A percentile compares a stretch with the other conserved stretches of the same genome.
Conservation (phyloP, 2,329 filamentous ascomycete species). For the Apiospora malaysiana region DNA sequence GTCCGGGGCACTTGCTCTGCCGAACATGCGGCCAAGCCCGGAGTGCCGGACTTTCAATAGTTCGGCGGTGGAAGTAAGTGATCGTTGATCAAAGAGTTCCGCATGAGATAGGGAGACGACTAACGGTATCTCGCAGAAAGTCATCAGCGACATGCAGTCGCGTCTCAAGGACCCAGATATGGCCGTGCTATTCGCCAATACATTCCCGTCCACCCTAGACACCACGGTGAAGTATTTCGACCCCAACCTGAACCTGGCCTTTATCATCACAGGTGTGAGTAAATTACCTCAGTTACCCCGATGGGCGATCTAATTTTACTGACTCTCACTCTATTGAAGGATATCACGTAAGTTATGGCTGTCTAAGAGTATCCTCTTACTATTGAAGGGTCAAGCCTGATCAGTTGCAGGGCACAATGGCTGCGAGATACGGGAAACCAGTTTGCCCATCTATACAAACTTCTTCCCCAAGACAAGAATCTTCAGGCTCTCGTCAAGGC, state of each 20-base stretch:
- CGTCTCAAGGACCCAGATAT: conserved; percentile 21
- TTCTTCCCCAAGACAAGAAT: conserved; percentile 7
- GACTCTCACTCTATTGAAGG: not conserved
- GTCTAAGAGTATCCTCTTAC: not conserved
- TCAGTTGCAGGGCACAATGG: conserved; percentile 9
- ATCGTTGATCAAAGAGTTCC: too few species aligned
- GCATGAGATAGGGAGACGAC: too few species aligned
- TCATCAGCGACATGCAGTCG: conserved; percentile 19
- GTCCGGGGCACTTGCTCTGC: conserved; percentile 2
- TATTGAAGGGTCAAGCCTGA: not conserved
- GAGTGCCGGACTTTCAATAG: conserved; percentile 22
- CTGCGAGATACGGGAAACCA: conserved; percentile 22
- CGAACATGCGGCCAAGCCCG: conserved; percentile 19
- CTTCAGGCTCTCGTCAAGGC: conserved; percentile 20
- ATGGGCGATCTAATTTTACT: not conserved
- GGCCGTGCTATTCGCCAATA: conserved; percentile 18
- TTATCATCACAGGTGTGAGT: conserved; percentile 20
- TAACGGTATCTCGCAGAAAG: not conserved
- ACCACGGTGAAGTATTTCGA: conserved; percentile 21
- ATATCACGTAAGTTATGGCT: not conserved
- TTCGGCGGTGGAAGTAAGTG: conserved; percentile 19
- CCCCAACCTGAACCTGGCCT: conserved; percentile 16
- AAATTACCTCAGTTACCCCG: fast-evolving
- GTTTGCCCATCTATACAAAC: conserved; percentile 19
- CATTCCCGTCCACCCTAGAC: conserved; percentile 15